A percentile compares a stretch with the other conserved stretches of the same genome.
Evolutionary conservation across 768 basidiomycete genomes (phyloP).

Genomic region (Galerina sulciceps): DNA sequence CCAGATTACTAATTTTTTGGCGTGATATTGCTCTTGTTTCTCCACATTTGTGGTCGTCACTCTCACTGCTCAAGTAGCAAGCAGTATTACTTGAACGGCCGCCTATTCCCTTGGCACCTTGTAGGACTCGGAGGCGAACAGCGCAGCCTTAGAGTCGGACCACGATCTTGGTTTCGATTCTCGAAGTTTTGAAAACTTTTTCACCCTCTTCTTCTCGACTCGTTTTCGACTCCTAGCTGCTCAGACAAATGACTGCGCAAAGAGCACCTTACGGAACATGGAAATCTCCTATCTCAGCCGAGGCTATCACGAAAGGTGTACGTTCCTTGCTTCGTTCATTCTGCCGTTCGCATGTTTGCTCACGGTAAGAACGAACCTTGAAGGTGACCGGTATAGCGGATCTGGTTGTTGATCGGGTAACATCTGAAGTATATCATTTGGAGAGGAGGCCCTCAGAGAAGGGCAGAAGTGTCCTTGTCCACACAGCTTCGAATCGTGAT

Average conservation of each 20-base stretch:
- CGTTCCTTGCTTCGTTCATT: conserved; percentile 5
- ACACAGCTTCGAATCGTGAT: conserved; percentile 52
- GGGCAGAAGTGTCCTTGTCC: conserved; percentile 60
- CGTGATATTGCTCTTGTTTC: too few species aligned
- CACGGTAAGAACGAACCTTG: background rate
- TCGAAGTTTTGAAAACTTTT: too few species aligned
- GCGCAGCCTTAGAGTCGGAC: background rate
- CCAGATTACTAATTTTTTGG: too few species aligned
- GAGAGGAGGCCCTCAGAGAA: conserved; percentile 61
- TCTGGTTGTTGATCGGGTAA: conserved; percentile 62
- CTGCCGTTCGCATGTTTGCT: conserved; percentile 3
- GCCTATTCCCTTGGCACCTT: too few species aligned
- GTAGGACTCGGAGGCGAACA: background rate
- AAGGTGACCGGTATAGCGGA: conserved; percentile 45
- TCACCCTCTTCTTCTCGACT: background rate
- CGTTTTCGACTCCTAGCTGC: background rate
- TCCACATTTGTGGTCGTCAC: too few species aligned
- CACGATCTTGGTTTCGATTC: background rate
- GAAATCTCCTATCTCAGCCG: conserved; percentile 59
- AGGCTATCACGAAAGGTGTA: conserved; percentile 51
- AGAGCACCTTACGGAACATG: conserved; percentile 65
- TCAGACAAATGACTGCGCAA: background rate
- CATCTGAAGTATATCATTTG: conserved; percentile 57
- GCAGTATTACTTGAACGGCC: too few species aligned
- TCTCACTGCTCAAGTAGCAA: too few species aligned